Evolutionary conservation across 768 basidiomycete genomes (phyloP).

Genomic region (Nevesoporus exiguus): DNA sequence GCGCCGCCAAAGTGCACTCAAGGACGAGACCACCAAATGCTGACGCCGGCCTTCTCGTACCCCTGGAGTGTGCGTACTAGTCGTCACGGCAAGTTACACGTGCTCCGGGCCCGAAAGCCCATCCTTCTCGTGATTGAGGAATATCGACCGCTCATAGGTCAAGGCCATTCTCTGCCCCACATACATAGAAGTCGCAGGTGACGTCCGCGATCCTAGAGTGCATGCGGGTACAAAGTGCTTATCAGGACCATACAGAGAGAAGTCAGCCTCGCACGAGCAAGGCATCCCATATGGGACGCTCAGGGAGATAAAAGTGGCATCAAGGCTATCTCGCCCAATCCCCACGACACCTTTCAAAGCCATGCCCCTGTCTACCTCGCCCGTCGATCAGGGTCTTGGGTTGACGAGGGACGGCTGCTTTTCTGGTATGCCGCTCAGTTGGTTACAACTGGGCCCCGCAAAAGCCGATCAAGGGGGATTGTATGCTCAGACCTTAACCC

Average conservation of each 20-base stretch:
- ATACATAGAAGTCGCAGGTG: not conserved
- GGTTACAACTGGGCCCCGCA: slow-evolving; percentile 57
- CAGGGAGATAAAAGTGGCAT: slow-evolving; percentile 12
- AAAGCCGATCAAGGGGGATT: slow-evolving; percentile 62
- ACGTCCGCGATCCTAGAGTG: too few species aligned
- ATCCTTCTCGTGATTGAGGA: not conserved
- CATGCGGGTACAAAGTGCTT: too few species aligned
- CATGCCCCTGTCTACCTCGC: slow-evolving; percentile 15
- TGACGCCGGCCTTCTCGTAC: not conserved
- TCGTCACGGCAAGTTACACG: not conserved
- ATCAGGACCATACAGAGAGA: not conserved
- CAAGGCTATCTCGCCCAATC: slow-evolving; percentile 40
- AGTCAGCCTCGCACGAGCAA: not conserved
- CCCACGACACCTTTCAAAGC: slow-evolving; percentile 56
- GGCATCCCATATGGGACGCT: slow-evolving; percentile 1
- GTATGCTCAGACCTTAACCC: slow-evolving; percentile 80
- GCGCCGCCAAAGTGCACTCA: not conserved
- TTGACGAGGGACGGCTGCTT: slow-evolving; percentile 36
- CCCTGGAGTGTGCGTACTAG: slow-evolving; percentile 7
- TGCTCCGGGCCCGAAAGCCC: not conserved
- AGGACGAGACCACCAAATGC: not conserved
- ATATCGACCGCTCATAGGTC: accelerated
- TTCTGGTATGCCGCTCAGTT: slow-evolving; percentile 68
- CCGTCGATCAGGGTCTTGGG: slow-evolving; percentile 40
- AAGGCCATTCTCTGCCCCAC: not conserved